Evolutionary conservation across 2,329 filamentous ascomycete genomes (phyloP).

Genomic region (Myotisia sp.): DNA sequence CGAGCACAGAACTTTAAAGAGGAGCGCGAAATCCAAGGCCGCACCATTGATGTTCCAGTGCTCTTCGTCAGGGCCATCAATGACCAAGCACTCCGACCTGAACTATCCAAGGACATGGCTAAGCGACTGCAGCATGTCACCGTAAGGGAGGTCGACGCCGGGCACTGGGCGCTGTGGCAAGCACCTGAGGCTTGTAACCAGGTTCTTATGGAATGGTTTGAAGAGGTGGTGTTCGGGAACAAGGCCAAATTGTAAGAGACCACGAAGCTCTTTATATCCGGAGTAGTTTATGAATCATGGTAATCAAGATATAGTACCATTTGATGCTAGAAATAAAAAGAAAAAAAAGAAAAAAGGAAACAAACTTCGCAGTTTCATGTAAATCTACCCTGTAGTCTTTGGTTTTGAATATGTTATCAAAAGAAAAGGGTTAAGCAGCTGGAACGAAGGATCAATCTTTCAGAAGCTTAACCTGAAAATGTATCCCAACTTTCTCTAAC

Average conservation of each 20-base stretch:
- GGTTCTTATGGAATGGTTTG: conserved; percentile 54
- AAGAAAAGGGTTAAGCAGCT: no score
- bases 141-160: conserved; percentile 49
- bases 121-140: conserved; percentile 50
- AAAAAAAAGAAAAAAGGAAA: no score
- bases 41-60: conserved; percentile 45
- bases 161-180: conserved; percentile 76
- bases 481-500: conserved; percentile 31
- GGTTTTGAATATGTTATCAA: no score
- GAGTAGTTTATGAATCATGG: no score
- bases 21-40: conserved; percentile 37
- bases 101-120: conserved; percentile 59
- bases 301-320: no score
- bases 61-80: conserved; percentile 60
- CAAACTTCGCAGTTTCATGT: no score
- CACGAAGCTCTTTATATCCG: no score
- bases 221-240: conserved; percentile 37
- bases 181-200: conserved; percentile 55
- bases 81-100: conserved; percentile 59
- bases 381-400: no score
- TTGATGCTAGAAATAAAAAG: no score
- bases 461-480: conserved; percentile 27
- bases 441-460: conserved; percentile 13
- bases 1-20: conserved; percentile 61
- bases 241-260: conserved; percentile 24